Conservation (phyloP, 345 rosid species). For the Melaleuca quinquenervia region DNA sequence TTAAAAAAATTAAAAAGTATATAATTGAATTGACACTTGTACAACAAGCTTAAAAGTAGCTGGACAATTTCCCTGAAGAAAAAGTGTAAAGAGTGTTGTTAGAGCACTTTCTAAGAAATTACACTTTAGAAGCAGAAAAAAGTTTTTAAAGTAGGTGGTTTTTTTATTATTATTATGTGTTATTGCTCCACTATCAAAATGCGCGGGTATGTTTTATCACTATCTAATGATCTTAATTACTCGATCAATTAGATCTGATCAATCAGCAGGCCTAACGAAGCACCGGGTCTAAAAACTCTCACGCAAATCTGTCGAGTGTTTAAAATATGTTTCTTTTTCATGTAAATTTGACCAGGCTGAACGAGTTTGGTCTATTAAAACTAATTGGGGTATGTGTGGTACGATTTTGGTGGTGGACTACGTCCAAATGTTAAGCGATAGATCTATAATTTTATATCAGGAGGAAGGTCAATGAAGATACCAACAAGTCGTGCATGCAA, state of each 20-base stretch:
- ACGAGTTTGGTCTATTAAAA: not conserved
- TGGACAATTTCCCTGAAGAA: not conserved
- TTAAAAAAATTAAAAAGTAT: too few relatives aligned
- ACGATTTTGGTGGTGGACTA: not conserved
- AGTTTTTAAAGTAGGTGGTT: not conserved
- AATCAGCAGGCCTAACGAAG: not conserved
- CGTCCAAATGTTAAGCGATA: not conserved
- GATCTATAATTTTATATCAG: not conserved
- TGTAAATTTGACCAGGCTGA: not conserved
- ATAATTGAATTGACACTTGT: not conserved
- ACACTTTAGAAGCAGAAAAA: not conserved
- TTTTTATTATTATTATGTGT: not conserved
- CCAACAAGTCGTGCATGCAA: not conserved
- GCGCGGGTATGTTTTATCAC: not conserved
- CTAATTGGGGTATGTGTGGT: not conserved
- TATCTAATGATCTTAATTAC: not conserved
- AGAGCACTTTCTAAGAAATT: not conserved
- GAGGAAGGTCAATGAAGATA: not conserved
- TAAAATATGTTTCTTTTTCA: not conserved
- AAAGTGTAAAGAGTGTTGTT: not conserved
- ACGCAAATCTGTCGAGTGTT: not conserved
- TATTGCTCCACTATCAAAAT: not conserved
- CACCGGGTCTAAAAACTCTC: not conserved
- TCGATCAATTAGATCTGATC: not conserved
- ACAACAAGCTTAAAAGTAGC: not conserved